Percentiles rank a stretch among this genome's conserved stretches.
Conservation (phyloP, 306 rosid species). For the Malus fusca region DNA sequence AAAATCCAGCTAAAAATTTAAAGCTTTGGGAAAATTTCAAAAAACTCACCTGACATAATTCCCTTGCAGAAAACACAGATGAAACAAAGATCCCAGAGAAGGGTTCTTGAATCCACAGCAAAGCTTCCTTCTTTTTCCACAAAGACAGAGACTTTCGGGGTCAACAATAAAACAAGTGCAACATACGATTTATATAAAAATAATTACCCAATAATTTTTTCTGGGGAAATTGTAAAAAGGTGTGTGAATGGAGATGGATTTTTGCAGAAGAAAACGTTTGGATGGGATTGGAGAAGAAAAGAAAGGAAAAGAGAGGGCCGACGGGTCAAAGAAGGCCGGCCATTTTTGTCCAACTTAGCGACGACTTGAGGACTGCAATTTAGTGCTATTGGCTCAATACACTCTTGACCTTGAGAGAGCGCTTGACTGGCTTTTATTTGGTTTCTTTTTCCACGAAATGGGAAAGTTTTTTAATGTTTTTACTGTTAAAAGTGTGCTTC, state of each 20-base stretch:
- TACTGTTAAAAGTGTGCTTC: background rate
- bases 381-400: background rate
- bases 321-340: constrained; percentile 31
- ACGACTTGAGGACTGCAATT: constrained; percentile 23
- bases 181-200: background rate
- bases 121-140: background rate
- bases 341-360: constrained; percentile 28
- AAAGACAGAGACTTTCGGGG: constrained; percentile 9
- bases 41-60: constrained; percentile 27
- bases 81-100: constrained; percentile 1
- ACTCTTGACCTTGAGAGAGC: background rate
- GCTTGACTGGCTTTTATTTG: constrained; percentile 10
- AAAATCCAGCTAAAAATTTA: background rate
- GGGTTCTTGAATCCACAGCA: constrained; percentile 6
- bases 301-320: background rate
- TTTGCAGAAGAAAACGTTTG: background rate
- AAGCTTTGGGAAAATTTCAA: background rate
- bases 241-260: constrained; percentile 18
- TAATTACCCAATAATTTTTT: background rate
- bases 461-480: background rate
- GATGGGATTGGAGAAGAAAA: background rate
- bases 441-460: background rate
- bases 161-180: constrained; percentile 1
- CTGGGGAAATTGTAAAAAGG: background rate
- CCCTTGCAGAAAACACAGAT: background rate